Base-by-base conservation (phyloP, 2,329 filamentous ascomycete species). In the Pseudogymnoascus sp. region DNA sequence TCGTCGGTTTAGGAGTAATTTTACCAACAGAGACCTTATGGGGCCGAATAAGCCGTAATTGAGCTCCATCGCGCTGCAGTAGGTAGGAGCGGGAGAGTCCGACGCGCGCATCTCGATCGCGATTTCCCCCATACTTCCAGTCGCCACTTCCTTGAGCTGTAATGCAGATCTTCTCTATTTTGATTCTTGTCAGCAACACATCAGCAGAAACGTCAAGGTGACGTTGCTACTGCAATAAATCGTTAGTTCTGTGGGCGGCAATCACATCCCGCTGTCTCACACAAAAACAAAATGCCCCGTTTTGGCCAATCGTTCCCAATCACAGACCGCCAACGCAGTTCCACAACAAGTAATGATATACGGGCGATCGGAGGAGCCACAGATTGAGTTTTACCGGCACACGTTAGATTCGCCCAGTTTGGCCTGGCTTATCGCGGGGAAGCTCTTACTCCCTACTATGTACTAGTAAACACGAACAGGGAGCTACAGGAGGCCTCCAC, bases 191-290 rank as follows among this genome's bases (percentile, higher is more conserved):
- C n/a, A 37, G 15, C n/a, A 26, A 50, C 44, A 15, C 8, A 31
- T 33, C 29, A 50, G n/a, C 44, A 15, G 44, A 50, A 50, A 31
- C 29, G 8, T 11, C 26, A 50, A 50, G 44, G 26, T 15, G 26
- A 33, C 44, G 44, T 15, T 31, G 44, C 1, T 13, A 47, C 44
- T 50, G 44, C 44, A 50, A 50, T 17, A 29, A 50, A 50, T 33
- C 44, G 44, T 13, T 50, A 50, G 44, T 50, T 50, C 44, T 50
- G 44, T 50, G 26, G 44, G n/a, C 26, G 44, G 44, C 26, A 33
- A 50, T 50, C 44, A 50, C 44, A 50, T 50, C 44, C 44, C 26
- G 44, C 9, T 50, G 44, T 50, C 44, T 50, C 44, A 50, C 26
- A 21, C 21, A 21, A 21, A 21, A 21, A 21, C 21, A 21, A 15